Evolutionary conservation across 768 basidiomycete species (phyloP), one percentile per base, ranked within the genome.

Genomic region (Candolleomyces eurysporus): DNA sequence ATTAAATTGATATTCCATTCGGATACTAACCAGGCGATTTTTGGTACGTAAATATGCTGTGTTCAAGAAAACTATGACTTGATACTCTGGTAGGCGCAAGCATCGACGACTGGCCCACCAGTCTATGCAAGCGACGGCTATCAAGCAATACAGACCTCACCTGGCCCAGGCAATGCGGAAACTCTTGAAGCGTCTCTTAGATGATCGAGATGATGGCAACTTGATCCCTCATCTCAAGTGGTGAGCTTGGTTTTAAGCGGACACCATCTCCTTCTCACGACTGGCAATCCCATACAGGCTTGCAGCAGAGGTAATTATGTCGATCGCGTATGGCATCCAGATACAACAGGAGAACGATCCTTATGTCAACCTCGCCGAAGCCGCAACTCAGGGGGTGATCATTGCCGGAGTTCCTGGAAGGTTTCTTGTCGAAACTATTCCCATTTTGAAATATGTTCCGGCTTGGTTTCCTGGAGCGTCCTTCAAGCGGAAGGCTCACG

Each of bases 401-500:
- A 65, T 57, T 32, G 73, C 72, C 26, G 69, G 63, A 0, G 55
- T 68, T 10, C 73, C 73, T 7, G 74, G 73, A 7, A 63, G 62
- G 6, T 78, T 68, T 51, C 63, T 74, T 5, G 76, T 76, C 16
- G 74, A 71, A 48, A 32, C 61, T 22, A n/a, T 76, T 19, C 72
- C 72, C 1, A 39, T 62, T 6, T 50, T 75, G 56, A 71, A 68
- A 54, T 67, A 71, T 46, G 59, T 76, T 22, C 75, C 74, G 4
- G 60, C 60, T 14, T 77, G 73, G 72, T 31, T 75, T 13, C 75
- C 75, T 16, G 72, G 73, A 9, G 71, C 75, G 3, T 64, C 67
- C 0, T 77, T 74, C 72, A 76, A 81, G 67, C 59, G 63, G 54
- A 72, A 68, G 59, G 82, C 81, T 0, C 70, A 67, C 45, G 71